phyloP scores from a whole-genome alignment of 345 rosid species.

The Corchorus capsularis region DNA sequence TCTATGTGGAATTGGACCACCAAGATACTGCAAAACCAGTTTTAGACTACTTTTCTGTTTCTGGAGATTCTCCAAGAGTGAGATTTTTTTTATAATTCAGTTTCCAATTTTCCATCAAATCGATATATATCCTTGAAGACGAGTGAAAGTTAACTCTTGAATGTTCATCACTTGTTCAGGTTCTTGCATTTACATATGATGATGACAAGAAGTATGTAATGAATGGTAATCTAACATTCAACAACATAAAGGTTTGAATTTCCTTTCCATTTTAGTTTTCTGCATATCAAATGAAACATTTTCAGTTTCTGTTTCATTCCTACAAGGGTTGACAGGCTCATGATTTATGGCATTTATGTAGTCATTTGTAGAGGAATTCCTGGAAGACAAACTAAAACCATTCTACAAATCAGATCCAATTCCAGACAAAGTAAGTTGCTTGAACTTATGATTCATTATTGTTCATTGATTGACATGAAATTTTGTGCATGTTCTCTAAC shows the following conservation, averaged over 20 bases:
- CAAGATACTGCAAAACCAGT: conserved; percentile 90
- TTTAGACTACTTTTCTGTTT: conserved; percentile 82
- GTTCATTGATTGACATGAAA: conserved; percentile 3
- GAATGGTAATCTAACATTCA: conserved; percentile 64
- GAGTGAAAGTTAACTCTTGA: conserved; percentile 14
- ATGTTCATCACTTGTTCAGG: conserved; percentile 39
- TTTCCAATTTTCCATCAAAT: not conserved
- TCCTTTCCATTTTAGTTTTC: not conserved
- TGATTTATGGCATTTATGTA: conserved; percentile 19
- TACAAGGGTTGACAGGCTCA: not conserved
- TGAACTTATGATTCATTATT: not conserved
- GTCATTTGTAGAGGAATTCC: conserved; percentile 66
- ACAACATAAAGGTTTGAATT: conserved; percentile 59
- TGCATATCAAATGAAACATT: not conserved
- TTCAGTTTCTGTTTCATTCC: not conserved
- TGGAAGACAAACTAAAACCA: conserved; percentile 79
- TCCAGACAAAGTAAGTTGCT: conserved; percentile 71
- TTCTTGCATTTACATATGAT: conserved; percentile 79
- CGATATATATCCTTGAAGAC: not conserved
- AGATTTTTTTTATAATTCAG: not conserved
- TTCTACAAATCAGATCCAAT: conserved; percentile 89
- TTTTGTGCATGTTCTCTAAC: conserved; percentile 22
- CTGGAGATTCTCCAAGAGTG: conserved; percentile 68
- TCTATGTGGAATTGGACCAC: conserved; percentile 78
- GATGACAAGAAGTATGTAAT: conserved; percentile 65